Percentiles rank a stretch among this genome's conserved stretches.
These are phyloP conservation scores for Lactifluus piperatus DNA, from an alignment of 768 basidiomycete genomes.

Conservation along the genomic window DNA sequence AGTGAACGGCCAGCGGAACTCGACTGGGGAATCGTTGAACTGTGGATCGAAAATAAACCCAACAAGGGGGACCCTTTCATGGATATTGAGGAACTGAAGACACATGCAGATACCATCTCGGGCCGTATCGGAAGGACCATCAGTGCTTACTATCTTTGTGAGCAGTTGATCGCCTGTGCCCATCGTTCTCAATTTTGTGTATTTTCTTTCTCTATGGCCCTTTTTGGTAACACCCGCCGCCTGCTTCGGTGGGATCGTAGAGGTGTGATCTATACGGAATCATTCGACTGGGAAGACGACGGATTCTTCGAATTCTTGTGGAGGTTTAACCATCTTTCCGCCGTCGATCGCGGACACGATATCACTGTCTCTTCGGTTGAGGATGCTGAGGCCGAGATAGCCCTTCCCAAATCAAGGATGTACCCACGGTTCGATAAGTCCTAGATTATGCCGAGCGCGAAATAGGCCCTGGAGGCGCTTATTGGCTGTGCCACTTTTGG, in stretches of 20 bases:
- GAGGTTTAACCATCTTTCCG: not conserved
- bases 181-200: not conserved
- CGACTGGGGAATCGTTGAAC: not conserved
- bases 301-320: constrained; percentile 1
- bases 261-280: not conserved
- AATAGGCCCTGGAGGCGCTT: not conserved
- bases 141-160: not conserved
- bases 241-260: not conserved
- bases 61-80: not conserved
- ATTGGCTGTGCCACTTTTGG: not conserved
- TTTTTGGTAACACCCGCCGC: not conserved
- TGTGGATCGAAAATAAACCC: not conserved
- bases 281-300: not conserved
- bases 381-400: not conserved
- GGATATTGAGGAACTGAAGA: not conserved
- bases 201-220: not conserved
- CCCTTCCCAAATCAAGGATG: not conserved
- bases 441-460: not conserved
- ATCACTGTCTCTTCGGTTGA: not conserved
- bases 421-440: not conserved
- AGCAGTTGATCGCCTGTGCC: not conserved
- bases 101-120: not conserved
- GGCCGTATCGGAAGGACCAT: not conserved
- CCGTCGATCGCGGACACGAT: not conserved
- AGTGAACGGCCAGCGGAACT: not conserved